Conservation (phyloP, 257 asterid species). For the Forsythia viridissima region DNA sequence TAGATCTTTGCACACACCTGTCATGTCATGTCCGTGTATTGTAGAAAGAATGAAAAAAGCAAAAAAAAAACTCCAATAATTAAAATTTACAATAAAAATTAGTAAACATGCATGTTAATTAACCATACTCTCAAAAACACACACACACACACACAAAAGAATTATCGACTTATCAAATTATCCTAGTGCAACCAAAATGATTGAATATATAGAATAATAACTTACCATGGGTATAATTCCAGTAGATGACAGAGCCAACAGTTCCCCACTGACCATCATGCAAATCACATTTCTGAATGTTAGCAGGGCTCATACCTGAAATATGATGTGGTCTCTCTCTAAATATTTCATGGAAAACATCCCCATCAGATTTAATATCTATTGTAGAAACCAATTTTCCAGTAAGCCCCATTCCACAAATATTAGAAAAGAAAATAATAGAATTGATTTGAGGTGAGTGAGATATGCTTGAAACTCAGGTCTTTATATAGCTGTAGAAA, state of each 20-base stretch:
- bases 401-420: neutral
- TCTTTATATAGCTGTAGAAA: neutral
- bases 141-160: neutral
- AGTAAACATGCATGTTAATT: no score
- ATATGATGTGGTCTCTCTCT: slow-evolving; percentile 39
- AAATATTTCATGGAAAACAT: slow-evolving; percentile 37
- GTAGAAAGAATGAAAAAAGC: no score
- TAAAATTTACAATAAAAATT: no score
- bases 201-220: neutral
- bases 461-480: neutral
- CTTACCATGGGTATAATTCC: slow-evolving; percentile 32
- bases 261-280: slow-evolving; percentile 38
- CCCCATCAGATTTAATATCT: slow-evolving; percentile 30
- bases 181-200: neutral
- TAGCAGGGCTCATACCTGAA: slow-evolving; percentile 22
- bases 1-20: no score
- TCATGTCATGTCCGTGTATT: no score
- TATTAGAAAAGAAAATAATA: neutral
- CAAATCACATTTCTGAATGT: slow-evolving; percentile 28
- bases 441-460: neutral
- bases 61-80: no score
- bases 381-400: slow-evolving; percentile 30
- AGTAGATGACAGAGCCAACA: slow-evolving; percentile 34
- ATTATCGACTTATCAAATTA: neutral
- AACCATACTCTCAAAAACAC: neutral